A percentile compares a stretch with the other conserved stretches of the same genome.
Conservation (phyloP, 108 stramenopile species). For the Cyclotella cryptica region DNA sequence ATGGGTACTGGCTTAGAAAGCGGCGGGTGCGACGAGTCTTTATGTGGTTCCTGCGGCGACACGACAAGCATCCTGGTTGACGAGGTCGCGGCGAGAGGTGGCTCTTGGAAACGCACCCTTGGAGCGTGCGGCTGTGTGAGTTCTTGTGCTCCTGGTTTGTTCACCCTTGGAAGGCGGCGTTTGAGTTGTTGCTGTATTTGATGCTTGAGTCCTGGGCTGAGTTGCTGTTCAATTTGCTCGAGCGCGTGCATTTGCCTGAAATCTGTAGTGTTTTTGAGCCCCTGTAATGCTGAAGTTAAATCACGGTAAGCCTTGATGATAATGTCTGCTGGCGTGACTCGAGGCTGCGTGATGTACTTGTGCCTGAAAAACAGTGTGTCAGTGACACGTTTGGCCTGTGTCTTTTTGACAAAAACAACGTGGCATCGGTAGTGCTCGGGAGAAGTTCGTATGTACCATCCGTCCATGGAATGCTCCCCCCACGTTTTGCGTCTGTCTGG, state of each 20-base stretch:
- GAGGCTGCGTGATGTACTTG: constrained; percentile 22
- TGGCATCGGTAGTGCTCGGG: constrained; percentile 34
- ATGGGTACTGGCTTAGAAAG: constrained; percentile 7
- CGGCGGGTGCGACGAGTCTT: no score
- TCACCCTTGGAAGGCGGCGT: background rate
- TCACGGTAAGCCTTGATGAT: constrained; percentile 14
- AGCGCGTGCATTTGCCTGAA: background rate
- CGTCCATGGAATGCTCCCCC: constrained; percentile 4
- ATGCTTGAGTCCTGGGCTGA: background rate
- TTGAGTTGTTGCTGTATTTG: background rate
- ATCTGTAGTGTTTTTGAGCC: background rate
- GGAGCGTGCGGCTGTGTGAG: background rate
- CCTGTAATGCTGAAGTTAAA: background rate
- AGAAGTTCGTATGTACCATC: constrained; percentile 27
- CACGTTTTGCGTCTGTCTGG: constrained; percentile 31
- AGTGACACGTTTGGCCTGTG: constrained; percentile 9
- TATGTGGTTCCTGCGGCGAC: background rate
- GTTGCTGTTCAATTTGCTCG: constrained; percentile 3
- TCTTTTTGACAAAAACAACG: constrained; percentile 12
- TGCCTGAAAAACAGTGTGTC: constrained; percentile 38
- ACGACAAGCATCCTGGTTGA: constrained; percentile 4
- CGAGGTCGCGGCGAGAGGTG: background rate
- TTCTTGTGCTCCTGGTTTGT: background rate
- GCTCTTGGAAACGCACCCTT: background rate
- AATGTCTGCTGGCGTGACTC: constrained; percentile 18